phyloP scores from a whole-genome alignment of 306 rosid genomes.

The Quercus variabilis region DNA sequence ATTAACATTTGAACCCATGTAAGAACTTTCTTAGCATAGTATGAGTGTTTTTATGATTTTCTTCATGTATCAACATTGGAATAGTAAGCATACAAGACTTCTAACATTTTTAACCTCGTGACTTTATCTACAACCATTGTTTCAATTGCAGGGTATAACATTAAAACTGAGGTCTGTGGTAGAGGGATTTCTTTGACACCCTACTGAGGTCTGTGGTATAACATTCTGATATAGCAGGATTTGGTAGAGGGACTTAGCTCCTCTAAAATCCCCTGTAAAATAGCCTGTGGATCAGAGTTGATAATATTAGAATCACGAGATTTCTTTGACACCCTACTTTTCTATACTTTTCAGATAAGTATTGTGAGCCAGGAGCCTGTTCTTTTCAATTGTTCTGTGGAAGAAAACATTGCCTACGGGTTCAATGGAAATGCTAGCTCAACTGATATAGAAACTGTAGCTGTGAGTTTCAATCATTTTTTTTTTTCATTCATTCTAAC shows the following conservation, averaged over 20 bases:
- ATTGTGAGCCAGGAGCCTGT: slow-evolving; percentile 81
- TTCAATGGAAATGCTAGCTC: slow-evolving; percentile 52
- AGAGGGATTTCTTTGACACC: too few relatives aligned
- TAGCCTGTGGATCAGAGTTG: too few relatives aligned
- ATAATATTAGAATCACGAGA: too few relatives aligned
- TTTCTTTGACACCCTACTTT: not conserved
- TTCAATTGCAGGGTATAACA: slow-evolving; percentile 58
- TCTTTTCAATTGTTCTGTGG: slow-evolving; percentile 77
- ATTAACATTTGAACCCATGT: not conserved
- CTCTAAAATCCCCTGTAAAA: too few relatives aligned
- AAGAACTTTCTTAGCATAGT: not conserved
- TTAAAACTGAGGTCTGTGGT: slow-evolving; percentile 63
- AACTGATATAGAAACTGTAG: slow-evolving; percentile 55
- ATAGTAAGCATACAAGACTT: not conserved
- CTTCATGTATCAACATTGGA: not conserved
- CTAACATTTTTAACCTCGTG: not conserved
- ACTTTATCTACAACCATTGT: not conserved
- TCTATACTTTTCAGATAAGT: slow-evolving; percentile 48
- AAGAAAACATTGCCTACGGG: slow-evolving; percentile 83
- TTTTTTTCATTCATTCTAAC: not conserved
- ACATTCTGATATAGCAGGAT: too few relatives aligned
- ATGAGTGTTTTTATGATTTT: not conserved
- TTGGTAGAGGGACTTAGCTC: too few relatives aligned
- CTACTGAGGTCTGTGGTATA: too few relatives aligned
- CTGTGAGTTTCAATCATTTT: slow-evolving; percentile 43